phyloP scores from a whole-genome alignment of 1,139 yeast species.

The Pichia terricola region DNA sequence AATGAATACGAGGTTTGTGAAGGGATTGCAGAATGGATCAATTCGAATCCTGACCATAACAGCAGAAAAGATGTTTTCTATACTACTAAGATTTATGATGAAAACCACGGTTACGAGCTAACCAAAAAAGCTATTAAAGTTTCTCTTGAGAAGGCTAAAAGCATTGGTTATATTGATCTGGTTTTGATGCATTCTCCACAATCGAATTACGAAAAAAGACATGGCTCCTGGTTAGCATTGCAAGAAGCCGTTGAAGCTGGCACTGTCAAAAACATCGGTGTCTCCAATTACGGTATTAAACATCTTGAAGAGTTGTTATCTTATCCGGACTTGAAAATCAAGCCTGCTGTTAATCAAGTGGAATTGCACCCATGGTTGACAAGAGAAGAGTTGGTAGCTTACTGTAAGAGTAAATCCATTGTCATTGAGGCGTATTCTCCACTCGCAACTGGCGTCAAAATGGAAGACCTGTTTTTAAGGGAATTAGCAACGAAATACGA shows the following conservation, averaged over 20 bases:
- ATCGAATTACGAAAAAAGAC: slow-evolving; percentile 39
- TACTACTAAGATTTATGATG: slow-evolving; percentile 60
- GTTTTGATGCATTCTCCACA: slow-evolving; percentile 54
- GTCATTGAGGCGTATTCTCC: slow-evolving; percentile 66
- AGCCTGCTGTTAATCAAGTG: slow-evolving; percentile 56
- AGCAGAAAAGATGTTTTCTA: slow-evolving; percentile 56
- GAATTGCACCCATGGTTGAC: slow-evolving; percentile 74
- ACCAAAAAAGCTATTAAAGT: slow-evolving; percentile 45
- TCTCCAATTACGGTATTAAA: slow-evolving; percentile 56
- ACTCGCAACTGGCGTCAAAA: slow-evolving; percentile 49
- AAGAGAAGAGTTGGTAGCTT: slow-evolving; percentile 52
- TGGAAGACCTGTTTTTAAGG: slow-evolving; percentile 39
- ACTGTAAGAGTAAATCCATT: slow-evolving; percentile 41
- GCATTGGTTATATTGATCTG: slow-evolving; percentile 42
- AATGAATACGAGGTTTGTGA: slow-evolving; percentile 47
- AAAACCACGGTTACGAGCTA: slow-evolving; percentile 45
- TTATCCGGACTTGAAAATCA: slow-evolving; percentile 42
- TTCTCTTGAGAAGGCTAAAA: slow-evolving; percentile 41
- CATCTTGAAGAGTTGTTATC: slow-evolving; percentile 49
- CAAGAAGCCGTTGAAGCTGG: slow-evolving; percentile 50
- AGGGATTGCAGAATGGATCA: slow-evolving; percentile 40
- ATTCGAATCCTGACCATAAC: slow-evolving; percentile 31
- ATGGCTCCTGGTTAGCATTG: slow-evolving; percentile 53
- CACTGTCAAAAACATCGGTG: slow-evolving; percentile 51
- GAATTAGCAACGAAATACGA: slow-evolving; percentile 29